Evolutionary conservation across 2,329 filamentous ascomycete genomes (phyloP).

Genomic region (Trichoderma polysporum): DNA sequence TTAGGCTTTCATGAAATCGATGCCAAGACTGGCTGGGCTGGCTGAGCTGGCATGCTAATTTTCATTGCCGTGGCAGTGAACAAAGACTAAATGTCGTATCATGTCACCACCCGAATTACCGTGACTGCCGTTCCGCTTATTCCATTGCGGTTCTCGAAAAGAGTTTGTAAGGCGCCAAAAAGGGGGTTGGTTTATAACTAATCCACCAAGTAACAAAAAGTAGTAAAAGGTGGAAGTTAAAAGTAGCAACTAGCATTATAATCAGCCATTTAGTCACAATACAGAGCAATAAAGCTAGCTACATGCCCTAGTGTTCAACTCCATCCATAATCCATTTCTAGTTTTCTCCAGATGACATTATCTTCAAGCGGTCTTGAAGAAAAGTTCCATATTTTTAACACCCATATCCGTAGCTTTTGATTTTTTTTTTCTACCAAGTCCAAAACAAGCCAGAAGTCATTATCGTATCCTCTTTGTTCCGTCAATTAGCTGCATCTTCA

Average conservation of each 20-base stretch:
- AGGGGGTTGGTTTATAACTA: not conserved
- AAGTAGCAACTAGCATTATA: not conserved
- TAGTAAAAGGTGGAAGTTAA: not conserved
- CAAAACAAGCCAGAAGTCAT: not conserved
- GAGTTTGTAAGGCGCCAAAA: not conserved
- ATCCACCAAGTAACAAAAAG: not conserved
- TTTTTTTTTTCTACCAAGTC: not conserved
- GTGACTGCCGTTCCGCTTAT: not conserved
- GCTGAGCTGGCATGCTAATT: not conserved
- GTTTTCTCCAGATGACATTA: not conserved
- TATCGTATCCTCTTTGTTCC: not conserved
- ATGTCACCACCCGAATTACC: not conserved
- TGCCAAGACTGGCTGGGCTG: not conserved
- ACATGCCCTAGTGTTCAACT: constrained; percentile 9
- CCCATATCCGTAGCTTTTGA: not conserved
- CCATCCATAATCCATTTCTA: not conserved
- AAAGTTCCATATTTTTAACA: not conserved
- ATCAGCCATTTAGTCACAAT: not conserved
- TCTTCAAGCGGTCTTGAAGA: not conserved
- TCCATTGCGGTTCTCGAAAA: not conserved
- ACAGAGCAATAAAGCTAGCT: not conserved
- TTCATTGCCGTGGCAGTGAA: not conserved
- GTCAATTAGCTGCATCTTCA: constrained; percentile 25
- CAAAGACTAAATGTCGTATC: not conserved
- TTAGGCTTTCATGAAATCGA: not conserved